Base-by-base conservation (phyloP, 306 rosid genomes). In the Acacia crassicarpa region DNA sequence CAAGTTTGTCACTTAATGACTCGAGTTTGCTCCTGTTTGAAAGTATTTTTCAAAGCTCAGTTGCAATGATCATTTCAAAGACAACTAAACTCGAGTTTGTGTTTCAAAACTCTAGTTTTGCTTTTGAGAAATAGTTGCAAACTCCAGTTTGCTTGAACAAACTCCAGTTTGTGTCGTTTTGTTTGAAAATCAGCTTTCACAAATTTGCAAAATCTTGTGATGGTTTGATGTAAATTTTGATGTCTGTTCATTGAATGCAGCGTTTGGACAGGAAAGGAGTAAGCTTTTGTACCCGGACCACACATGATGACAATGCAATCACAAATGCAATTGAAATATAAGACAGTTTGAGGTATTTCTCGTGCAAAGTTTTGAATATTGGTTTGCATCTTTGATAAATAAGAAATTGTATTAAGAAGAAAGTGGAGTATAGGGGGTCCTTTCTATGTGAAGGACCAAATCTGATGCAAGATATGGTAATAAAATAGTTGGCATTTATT, bases 281-380 rank as follows among this genome's bases (percentile, higher is more conserved):
- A 30, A 90, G 95, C 84, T 94, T 91, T 74, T 94, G 97, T 83
- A 82, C 98, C 38, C 83, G 95, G 67, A 89, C 88, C 45, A 94
- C 98, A 19, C 80, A 89, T 54, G 98, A 91, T 81, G 98, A 94
- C 66, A 94, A 94, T 88, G 97, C 98, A 46, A 94, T 94, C 74
- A 89, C 97, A 58, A 94, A 94, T 81, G 94, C 98, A 45, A 84
- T 94, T 77, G 98, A 94, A 33, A 91, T 92, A 81, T 94, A 90
- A 19, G 93, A 94, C 61, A 87, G 91, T 84, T 72, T 87, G 83
- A 91, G 97, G 98, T 94, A 89, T 35, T 53, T 80, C 32, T 72
- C 49, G 15, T 59, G 65, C 80, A 35, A 33, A 53, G 45, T 35
- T 80, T 65, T 74, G 32, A 75, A 61, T 71, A 14, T 44, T 43